Base-by-base conservation (phyloP, 179 eudicot species). In the Corrigiola litoralis region DNA sequence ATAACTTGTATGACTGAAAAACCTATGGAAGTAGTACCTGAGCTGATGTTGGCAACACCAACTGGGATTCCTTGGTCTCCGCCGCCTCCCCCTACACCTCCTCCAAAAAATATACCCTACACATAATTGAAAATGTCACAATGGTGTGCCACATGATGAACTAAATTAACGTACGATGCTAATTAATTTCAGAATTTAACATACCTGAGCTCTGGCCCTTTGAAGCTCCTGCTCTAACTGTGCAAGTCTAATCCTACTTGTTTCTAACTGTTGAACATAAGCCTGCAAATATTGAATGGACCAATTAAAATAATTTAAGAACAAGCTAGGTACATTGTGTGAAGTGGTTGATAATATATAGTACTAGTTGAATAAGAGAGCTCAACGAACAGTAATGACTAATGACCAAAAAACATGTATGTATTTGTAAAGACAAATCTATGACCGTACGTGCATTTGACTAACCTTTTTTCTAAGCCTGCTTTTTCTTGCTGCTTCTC, bases 401-500 rank as follows among this genome's bases (percentile, higher is more conserved):
- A 50, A 54, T 52, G 12, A 38, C 6, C 9, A 20, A 27, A 65
- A 51, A 50, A 34, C 32, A 6, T 11, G 18, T 33, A 52, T 49
- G 16, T 25, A 20, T 14, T 24, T 33, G 36, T 27, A 32, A 21
- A 20, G 21, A 44, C 10, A 2, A 38, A 38, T 12, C 10, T 16
- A 38, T 38, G 44, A 9, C 13, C 12, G 13, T 38, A 38, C 5
- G 14, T 25, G 14, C 28, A 42, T 42, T 70, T 65, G 72, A 77
- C 84, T 61, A 17, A 79, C 99, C 96, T 91, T 95, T 77, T 95
- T 95, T 75, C 99, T 88, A 58, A 95, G 96, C 85, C 99, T 91
- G 86, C 99, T 91, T 82, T 95, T 95, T 76, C 97, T 88, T 25
- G 99, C 99, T 78, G 99, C 99, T 61, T 95, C 99, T 79, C 99